Base-by-base conservation (phyloP, 1,139 yeast genomes). In the Lodderomyces parapsilosis region DNA sequence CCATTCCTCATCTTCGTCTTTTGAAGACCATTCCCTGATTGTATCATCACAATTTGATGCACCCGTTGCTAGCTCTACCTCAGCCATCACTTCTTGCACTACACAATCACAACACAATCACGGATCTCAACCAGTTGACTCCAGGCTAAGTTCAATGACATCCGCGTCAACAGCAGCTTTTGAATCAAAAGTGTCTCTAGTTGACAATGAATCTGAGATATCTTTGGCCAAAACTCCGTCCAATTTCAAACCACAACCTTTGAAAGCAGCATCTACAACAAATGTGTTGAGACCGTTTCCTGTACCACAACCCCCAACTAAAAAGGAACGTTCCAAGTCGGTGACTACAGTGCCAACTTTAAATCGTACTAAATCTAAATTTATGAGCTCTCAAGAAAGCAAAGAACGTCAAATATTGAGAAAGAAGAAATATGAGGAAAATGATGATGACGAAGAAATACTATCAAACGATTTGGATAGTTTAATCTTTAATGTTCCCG, bases 401-500 rank as follows among this genome's bases (percentile, higher is more conserved):
- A 71, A 69, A 49, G 71, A 66, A 46, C 57, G 78, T 43, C 63
- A 66, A 49, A 62, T 62, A 43, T 56, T 65, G 41, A 60, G 77
- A 19, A 73, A 72, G 52, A 65, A 73, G 49, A 57, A 60, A 39
- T 72, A 71, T 49, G 78, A 73, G 44, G 76, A 71, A 32, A 65
- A 68, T 49, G 73, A 70, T 42, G 63, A 65, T 47, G 78, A 73
- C 45, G 76, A 71, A 43, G 74, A 68, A 40, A 65, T 71, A 15
- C 51, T 69, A 33, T 55, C 65, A 13, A 65, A 65, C 49, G 76
- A 71, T 47, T 55, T 68, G 43, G 72, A 69, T 43, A 39, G 43
- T 35, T 57, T 71, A 38, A 68, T 71, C 6, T 73, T 72, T 50
- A 74, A 74, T 47, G 78, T 74, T 13, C 78, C 78, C 1, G 65